Conservation (phyloP, 169 alveolate genomes). For the Babesia sp. region DNA sequence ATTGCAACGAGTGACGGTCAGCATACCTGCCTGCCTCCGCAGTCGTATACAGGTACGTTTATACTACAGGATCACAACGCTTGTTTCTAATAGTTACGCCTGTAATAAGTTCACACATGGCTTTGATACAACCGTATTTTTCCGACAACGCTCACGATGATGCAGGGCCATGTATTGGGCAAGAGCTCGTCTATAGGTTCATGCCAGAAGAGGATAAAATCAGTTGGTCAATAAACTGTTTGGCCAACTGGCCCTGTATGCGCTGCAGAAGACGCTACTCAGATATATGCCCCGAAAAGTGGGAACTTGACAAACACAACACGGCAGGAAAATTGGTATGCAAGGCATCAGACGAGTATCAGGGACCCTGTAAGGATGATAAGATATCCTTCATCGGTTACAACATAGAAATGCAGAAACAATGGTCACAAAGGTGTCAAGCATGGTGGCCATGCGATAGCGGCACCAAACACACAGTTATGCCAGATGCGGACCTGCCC, state of each 20-base stretch:
- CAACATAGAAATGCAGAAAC: conserved; percentile 66
- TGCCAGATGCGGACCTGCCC: conserved; percentile 35
- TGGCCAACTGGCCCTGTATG: conserved; percentile 79
- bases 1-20: conserved; percentile 15
- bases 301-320: conserved; percentile 10
- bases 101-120: too few species aligned
- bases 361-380: conserved; percentile 53
- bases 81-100: too few species aligned
- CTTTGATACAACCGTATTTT: too few species aligned
- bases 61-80: too few species aligned
- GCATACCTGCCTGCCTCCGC: conserved; percentile 34
- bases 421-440: conserved; percentile 56
- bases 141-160: conserved; percentile 15
- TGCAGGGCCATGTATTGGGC: conserved; percentile 77
- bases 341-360: conserved; percentile 27
- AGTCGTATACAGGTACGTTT: conserved; percentile 57
- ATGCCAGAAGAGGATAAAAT: conserved; percentile 69
- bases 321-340: conserved; percentile 10
- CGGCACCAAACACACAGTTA: background rate
- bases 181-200: conserved; percentile 61
- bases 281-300: conserved; percentile 72
- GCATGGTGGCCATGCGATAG: conserved; percentile 69
- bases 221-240: conserved; percentile 69
- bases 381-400: conserved; percentile 32
- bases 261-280: conserved; percentile 70